Conservation (phyloP, 2,329 filamentous ascomycete genomes). For the Tolypocladium tropicale region DNA sequence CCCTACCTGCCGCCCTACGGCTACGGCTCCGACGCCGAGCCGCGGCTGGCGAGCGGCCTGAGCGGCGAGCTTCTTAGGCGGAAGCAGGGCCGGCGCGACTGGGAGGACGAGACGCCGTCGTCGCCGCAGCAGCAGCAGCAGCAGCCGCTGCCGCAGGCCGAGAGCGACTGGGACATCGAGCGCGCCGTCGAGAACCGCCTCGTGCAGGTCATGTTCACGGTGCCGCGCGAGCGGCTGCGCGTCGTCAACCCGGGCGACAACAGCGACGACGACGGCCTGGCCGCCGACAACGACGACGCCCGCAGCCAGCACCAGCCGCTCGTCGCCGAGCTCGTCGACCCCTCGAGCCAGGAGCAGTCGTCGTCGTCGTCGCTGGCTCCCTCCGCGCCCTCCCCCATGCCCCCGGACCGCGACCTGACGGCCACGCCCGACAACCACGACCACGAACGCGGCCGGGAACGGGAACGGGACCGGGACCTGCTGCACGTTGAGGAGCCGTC, state of each 20-base stretch:
- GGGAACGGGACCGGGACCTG: background rate
- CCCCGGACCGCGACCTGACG: background rate
- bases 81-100: constrained; percentile 45
- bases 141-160: constrained; percentile 26
- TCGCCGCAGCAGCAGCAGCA: constrained; percentile 17
- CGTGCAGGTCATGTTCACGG: constrained; percentile 86
- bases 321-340: constrained; percentile 30
- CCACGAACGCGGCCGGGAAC: background rate
- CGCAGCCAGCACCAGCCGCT: constrained; percentile 13
- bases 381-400: background rate
- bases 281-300: constrained; percentile 16
- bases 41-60: constrained; percentile 29
- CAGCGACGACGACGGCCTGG: constrained; percentile 32
- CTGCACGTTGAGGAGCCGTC: constrained; percentile 7
- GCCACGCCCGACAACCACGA: background rate
- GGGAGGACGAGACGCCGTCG: constrained; percentile 32
- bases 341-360: constrained; percentile 5
- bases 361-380: background rate
- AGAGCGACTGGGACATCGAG: constrained; percentile 72
- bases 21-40: constrained; percentile 34
- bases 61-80: constrained; percentile 39
- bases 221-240: constrained; percentile 73
- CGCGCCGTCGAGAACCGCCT: constrained; percentile 58
- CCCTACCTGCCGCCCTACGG: constrained; percentile 20
- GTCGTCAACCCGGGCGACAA: too few relatives aligned